Conservation (phyloP, 2,329 filamentous ascomycete species). For the Cephalotrichum gorgonifer region DNA sequence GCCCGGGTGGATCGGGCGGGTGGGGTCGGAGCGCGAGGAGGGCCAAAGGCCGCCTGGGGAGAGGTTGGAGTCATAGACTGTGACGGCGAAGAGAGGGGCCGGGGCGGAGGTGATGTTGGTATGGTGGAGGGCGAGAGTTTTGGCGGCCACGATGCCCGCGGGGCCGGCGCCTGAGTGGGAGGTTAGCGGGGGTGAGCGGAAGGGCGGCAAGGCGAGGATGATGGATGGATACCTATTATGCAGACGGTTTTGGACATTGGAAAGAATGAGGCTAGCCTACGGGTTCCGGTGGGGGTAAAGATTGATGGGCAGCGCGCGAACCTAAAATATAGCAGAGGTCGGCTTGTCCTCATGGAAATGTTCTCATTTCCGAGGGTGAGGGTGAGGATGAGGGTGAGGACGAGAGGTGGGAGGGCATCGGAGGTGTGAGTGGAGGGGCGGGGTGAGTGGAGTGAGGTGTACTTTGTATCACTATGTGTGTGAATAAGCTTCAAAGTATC, state of each 20-base stretch:
- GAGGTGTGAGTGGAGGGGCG: neutral
- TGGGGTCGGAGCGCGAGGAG: slow-evolving; percentile 32
- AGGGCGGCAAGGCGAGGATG: neutral
- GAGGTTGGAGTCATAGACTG: slow-evolving; percentile 55
- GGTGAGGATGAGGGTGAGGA: neutral
- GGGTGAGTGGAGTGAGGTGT: too few species aligned
- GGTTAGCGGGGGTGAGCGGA: neutral
- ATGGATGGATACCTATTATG: neutral
- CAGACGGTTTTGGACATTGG: neutral
- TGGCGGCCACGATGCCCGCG: slow-evolving; percentile 1
- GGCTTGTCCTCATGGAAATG: too few species aligned
- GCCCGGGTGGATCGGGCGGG: slow-evolving; percentile 50
- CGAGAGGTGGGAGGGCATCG: neutral
- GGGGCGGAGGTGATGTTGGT: neutral
- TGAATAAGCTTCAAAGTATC: too few species aligned
- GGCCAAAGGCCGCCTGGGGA: slow-evolving; percentile 75
- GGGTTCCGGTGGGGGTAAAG: neutral
- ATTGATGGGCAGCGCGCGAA: neutral
- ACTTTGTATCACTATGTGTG: too few species aligned
- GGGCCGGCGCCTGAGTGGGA: slow-evolving; percentile 1
- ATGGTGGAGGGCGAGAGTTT: neutral
- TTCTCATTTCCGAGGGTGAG: too few species aligned
- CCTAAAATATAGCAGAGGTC: too few species aligned
- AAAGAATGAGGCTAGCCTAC: neutral
- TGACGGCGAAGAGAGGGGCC: slow-evolving; percentile 46